Base-by-base conservation (phyloP, 208 protist genomes). In the Trypanosoma vivax region DNA sequence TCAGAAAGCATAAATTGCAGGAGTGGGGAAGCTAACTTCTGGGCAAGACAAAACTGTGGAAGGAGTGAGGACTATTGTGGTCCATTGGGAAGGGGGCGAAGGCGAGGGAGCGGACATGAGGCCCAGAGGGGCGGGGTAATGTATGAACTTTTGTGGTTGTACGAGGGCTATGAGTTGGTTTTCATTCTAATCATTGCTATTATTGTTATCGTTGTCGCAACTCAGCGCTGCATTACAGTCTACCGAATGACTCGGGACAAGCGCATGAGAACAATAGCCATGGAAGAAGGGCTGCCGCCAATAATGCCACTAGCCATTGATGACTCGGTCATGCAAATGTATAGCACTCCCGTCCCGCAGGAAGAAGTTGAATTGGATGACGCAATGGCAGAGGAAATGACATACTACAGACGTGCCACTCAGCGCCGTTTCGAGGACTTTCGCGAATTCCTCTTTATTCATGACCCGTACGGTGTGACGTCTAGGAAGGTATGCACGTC, bases 351-450 rank as follows among this genome's bases (percentile, higher is more conserved):
- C 1, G 64, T 71, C 2, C 62, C 76, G 29, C 34, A 40, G 29
- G 45, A 61, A 21, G 70, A 62, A 60, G 54, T 73, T 50, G 62
- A 72, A 31, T 57, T 70, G 34, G 73, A 84, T 43, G 55, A 62
- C 14, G 53, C 71, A 19, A 65, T 77, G 28, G 74, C 81, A 23
- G 62, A 56, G n/a, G 61, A 76, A 28, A 70, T 82, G 48, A 73
- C 71, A 0, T 54, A 65, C 41, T 71, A 89, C 58, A 65, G 81
- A 37, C 70, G 70, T 24, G 74, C 65, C n/a, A 89, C 81, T 13
- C 81, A 89, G 52, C 63, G 76, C 21, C 74, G 70, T 24, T 89
- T 85, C 41, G 70, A 79, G 21, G 81, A 89, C 53, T 83, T 90
- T 38, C 70, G 82, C 10, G 82, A 90, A 60, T 90, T 79, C 49